Evolutionary conservation across 352 stramenopile genomes (phyloP).

Genomic region (Phytopythium cucurbitacearum): DNA sequence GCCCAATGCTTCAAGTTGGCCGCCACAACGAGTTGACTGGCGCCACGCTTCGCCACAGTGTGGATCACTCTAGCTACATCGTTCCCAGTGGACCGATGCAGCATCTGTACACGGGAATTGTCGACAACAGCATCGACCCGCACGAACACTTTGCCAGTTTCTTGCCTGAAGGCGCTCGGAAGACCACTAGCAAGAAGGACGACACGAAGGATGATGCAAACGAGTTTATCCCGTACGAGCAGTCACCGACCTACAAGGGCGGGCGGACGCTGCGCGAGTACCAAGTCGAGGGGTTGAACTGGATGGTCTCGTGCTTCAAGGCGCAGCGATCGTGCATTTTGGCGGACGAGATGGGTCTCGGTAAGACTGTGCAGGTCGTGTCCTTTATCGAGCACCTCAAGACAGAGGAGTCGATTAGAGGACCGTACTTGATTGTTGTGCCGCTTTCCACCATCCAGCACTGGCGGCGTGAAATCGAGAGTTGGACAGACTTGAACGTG

Average conservation of each 20-base stretch:
- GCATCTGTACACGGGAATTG: constrained; percentile 79
- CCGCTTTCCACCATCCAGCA: constrained; percentile 87
- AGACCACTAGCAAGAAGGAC: constrained; percentile 6
- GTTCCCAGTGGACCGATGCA: constrained; percentile 82
- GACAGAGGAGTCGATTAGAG: constrained; percentile 79
- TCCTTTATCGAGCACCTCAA: constrained; percentile 90
- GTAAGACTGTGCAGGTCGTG: constrained; percentile 95
- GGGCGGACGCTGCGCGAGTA: constrained; percentile 76
- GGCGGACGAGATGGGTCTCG: constrained; percentile 92
- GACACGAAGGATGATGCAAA: constrained; percentile 34
- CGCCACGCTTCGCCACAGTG: neutral
- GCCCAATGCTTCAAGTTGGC: constrained; percentile 62
- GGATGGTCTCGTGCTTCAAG: constrained; percentile 88
- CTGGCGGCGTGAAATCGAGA: constrained; percentile 86
- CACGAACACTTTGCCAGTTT: constrained; percentile 89
- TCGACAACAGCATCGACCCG: constrained; percentile 88
- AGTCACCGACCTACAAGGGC: constrained; percentile 86
- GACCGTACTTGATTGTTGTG: constrained; percentile 83
- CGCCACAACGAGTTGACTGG: constrained; percentile 2
- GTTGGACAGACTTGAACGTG: constrained; percentile 97
- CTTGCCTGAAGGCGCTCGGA: constrained; percentile 37
- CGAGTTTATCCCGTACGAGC: constrained; percentile 87
- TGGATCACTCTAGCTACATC: constrained; percentile 56
- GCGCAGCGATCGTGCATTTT: constrained; percentile 85
- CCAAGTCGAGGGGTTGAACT: constrained; percentile 87